Evolutionary conservation across 306 rosid species (phyloP).

Genomic region (Phaseolus lunatus): DNA sequence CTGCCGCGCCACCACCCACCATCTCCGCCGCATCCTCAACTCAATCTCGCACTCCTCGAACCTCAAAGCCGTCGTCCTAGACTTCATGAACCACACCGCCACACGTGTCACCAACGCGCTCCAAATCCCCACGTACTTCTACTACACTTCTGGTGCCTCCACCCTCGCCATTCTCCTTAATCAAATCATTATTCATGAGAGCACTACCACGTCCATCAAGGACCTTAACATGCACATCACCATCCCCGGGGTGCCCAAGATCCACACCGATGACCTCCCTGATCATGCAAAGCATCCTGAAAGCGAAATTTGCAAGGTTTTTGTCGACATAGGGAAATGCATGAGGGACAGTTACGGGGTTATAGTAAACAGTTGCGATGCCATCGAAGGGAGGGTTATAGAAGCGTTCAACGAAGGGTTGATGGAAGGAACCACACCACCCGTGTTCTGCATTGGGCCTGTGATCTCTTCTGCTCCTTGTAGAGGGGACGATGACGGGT

Average conservation of each 20-base stretch:
- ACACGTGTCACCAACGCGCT: slow-evolving; percentile 30
- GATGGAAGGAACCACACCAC: slow-evolving; percentile 42
- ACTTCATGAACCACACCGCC: slow-evolving; percentile 46
- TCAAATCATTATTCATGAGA: slow-evolving; percentile 27
- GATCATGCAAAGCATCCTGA: not conserved
- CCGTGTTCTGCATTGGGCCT: slow-evolving; percentile 21
- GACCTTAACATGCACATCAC: slow-evolving; percentile 34
- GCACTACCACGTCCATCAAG: slow-evolving; percentile 36
- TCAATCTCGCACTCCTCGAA: slow-evolving; percentile 7
- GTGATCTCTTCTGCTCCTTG: not conserved
- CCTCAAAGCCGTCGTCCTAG: slow-evolving; percentile 46
- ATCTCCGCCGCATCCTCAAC: not conserved
- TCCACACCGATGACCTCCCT: not conserved
- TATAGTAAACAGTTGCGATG: slow-evolving; percentile 4
- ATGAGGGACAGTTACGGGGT: slow-evolving; percentile 24
- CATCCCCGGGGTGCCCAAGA: slow-evolving; percentile 50
- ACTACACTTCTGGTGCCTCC: slow-evolving; percentile 42
- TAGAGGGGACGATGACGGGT: not conserved
- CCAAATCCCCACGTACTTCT: slow-evolving; percentile 50
- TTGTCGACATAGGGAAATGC: not conserved
- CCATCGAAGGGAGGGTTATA: not conserved
- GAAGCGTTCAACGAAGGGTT: slow-evolving; percentile 24
- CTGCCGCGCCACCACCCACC: not conserved
- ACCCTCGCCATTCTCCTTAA: slow-evolving; percentile 31
- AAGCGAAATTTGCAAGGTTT: not conserved